These are phyloP conservation scores for Saraca asoca DNA, from an alignment of 331 rosid species.

Conservation along the genomic window DNA sequence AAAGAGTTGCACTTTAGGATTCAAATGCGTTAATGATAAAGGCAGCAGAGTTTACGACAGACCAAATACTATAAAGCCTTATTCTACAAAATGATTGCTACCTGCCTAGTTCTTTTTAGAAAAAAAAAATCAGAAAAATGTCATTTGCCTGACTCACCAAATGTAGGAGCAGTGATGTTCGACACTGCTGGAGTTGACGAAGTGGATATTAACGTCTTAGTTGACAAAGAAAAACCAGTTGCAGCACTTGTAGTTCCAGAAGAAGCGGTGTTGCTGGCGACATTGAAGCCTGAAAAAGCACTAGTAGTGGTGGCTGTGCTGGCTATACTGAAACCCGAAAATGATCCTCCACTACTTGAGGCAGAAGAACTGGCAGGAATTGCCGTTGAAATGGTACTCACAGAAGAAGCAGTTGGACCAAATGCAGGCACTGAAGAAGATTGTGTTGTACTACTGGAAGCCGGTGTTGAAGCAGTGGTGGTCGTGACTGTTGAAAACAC, in stretches of 20 bases:
- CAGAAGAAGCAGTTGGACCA: slow-evolving; percentile 45
- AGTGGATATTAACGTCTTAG: slow-evolving; percentile 44
- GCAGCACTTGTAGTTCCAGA: slow-evolving; percentile 44
- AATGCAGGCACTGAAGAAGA: slow-evolving; percentile 55
- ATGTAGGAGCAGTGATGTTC: slow-evolving; percentile 39
- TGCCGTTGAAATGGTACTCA: slow-evolving; percentile 27
- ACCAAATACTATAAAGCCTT: not conserved
- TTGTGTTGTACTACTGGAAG: slow-evolving; percentile 40
- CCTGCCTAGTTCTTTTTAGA: not conserved
- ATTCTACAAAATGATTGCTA: not conserved
- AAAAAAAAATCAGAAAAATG: not conserved
- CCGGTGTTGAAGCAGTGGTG: slow-evolving; percentile 54
- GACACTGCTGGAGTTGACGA: slow-evolving; percentile 54
- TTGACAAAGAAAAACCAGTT: slow-evolving; percentile 46
- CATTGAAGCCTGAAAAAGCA: slow-evolving; percentile 32
- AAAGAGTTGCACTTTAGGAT: too few relatives aligned
- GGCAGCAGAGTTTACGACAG: not conserved
- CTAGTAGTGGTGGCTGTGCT: slow-evolving; percentile 35
- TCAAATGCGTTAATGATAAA: not conserved
- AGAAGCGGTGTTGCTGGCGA: slow-evolving; percentile 47
- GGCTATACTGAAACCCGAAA: slow-evolving; percentile 54
- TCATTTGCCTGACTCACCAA: slow-evolving; percentile 49
- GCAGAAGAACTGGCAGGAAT: slow-evolving; percentile 45
- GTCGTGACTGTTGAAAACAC: slow-evolving; percentile 61
- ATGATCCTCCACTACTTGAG: slow-evolving; percentile 44